These are phyloP conservation scores for Carpinus fangiana DNA, from an alignment of 306 rosid genomes.

Conservation along the genomic window DNA sequence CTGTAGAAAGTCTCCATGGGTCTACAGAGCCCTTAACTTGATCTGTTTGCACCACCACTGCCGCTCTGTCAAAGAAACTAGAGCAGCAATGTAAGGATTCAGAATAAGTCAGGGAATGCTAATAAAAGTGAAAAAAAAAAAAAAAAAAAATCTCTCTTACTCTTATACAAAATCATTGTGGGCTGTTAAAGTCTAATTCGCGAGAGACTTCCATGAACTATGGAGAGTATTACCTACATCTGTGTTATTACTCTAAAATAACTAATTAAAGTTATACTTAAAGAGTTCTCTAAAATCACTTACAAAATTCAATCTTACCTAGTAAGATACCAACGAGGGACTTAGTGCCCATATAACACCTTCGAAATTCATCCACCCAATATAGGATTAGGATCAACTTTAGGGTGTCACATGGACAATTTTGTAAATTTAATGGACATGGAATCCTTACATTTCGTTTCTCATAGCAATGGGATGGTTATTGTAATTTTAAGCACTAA, in stretches of 20 bases:
- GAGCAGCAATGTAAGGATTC: neutral
- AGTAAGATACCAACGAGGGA: too few species aligned
- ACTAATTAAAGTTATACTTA: too few species aligned
- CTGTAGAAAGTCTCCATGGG: constrained; percentile 86
- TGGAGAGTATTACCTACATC: too few species aligned
- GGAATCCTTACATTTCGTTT: neutral
- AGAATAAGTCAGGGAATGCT: neutral
- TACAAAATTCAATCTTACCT: too few species aligned
- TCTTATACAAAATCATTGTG: neutral
- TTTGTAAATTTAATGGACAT: neutral
- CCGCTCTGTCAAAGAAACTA: constrained; percentile 96
- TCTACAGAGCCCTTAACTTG: constrained; percentile 36
- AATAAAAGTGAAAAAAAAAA: neutral
- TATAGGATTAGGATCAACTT: too few species aligned
- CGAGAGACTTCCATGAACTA: neutral
- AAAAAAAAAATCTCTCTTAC: neutral
- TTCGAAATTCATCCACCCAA: too few species aligned
- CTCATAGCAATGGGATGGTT: neutral
- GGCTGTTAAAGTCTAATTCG: neutral
- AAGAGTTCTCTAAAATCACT: too few species aligned
- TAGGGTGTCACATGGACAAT: too few species aligned
- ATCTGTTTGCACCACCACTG: constrained; percentile 47
- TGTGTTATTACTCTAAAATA: too few species aligned
- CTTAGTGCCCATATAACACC: too few species aligned
- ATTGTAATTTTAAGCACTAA: neutral